Base-by-base conservation (phyloP, 2,329 filamentous ascomycete species). In the Thielaviopsis euricoi region DNA sequence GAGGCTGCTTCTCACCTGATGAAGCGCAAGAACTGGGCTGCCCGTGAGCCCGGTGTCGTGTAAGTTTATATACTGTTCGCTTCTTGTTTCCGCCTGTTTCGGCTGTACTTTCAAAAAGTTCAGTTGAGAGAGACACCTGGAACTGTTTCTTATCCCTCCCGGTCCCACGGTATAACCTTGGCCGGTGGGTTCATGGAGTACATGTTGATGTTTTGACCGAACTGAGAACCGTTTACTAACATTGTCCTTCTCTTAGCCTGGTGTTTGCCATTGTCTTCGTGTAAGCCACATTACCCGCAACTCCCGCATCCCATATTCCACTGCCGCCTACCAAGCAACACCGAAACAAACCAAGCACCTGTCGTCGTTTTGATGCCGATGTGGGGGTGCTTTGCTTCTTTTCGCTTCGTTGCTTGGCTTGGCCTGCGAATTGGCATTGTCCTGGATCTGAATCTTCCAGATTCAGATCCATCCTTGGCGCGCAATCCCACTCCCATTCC, bases 231-330 rank as follows among this genome's bases (percentile, higher is more conserved):
- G 9, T n/a, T n/a, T 23, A 26, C 59, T 58, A 60, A 60, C 53
- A 48, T 17, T 1, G 29, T 22, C 19, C 48, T 17, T 57, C 25
- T 26, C 10, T 46, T 26, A 60, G 59, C 22, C 67, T 72, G 56
- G 72, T 74, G 63, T 73, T 74, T 64, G 69, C 67, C 65, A 74
- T 74, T 57, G 67, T 74, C 62, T 69, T 68, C 60, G 56, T 72
- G 59, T 60, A 60, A 58, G 59, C 49, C 52, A 51, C 13, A 13
- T 2, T n/a, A 3, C 15, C 37, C 37, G 15, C 37, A n/a, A 43
- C 17, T n/a, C 6, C 10, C 37, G 29, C 29, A n/a, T 17, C 37
- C 13, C 3, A 4, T 5, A 2, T 5, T 43, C 2, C n/a, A 17
- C 17, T 15, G 17, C 17, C 37, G 10, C 17, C 13, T 5, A 12